Base-by-base conservation (phyloP, 768 basidiomycete species). In the Suillus fuscotomentosus region DNA sequence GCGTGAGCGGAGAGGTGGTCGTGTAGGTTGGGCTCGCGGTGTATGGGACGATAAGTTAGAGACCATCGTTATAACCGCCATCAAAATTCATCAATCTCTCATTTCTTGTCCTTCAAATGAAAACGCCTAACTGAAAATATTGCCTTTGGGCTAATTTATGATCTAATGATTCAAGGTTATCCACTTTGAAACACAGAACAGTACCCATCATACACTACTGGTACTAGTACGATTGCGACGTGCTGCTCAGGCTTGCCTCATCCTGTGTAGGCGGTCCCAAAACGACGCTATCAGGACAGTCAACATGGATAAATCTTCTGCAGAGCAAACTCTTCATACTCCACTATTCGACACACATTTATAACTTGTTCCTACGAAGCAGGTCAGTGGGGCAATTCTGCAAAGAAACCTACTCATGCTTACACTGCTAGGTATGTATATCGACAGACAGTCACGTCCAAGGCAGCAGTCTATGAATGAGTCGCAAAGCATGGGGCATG, bases 1-100 rank as follows among this genome's bases (percentile, higher is more conserved):
- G 88, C 65, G 84, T 93, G 4, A 89, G 84, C 0, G 92, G 92
- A 11, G 79, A 86, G 54, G 76, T 75, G 2, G 69, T 77, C 15
- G 73, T 89, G 27, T 84, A 61, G 54, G 20, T 27, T 51, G 38
- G 24, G 36, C 9, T 15, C 4, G 10, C 3, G 43, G 14, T 38
- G 22, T 38, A 24, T 7, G 13, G 13, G 17, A 31, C 8, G 56
- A 62, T 22, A 20, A 60, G 20, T 42, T 61, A 27, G 36, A 47
- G 3, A 57, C 36, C 60, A 42, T 13, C 20, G 20, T 54, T 54
- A n/a, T n/a, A 13, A 54, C 34, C 20, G 20, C 34, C 20, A 36
- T 54, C 10, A 7, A 36, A 54, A 36, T 13, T 7, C 11, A 54
- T n/a, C 11, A 31, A n/a, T 36, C 11, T 11, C 51, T 54, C 17